These are phyloP conservation scores for Cryptococcus sp. DNA, from an alignment of 1,284 basidiomycete genomes.

Conservation along the genomic window DNA sequence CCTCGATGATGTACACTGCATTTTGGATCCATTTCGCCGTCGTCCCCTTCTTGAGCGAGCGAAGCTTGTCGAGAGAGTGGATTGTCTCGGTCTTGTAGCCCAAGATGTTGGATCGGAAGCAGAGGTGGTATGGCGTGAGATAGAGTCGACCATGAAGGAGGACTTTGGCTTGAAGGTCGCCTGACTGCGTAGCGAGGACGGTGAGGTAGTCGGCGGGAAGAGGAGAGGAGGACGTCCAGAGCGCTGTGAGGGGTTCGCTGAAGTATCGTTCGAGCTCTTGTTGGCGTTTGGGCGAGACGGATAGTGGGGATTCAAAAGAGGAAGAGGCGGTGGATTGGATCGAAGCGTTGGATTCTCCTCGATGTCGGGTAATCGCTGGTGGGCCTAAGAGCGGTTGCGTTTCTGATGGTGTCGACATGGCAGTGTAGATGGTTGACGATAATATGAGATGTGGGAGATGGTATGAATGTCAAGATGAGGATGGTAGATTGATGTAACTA, in stretches of 20 bases:
- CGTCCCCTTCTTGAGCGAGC: constrained; percentile 16
- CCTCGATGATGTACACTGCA: constrained; percentile 16
- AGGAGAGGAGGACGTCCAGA: not conserved
- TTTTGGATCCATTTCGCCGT: constrained; percentile 33
- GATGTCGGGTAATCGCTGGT: no score
- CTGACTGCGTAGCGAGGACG: constrained; percentile 22
- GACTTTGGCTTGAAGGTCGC: constrained; percentile 19
- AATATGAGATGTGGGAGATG: no score
- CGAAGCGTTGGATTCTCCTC: no score
- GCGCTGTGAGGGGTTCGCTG: not conserved
- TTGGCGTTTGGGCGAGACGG: constrained; percentile 1
- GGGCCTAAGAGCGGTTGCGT: no score
- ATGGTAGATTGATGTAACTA: no score
- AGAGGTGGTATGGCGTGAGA: constrained; percentile 21
- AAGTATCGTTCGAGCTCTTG: constrained; percentile 1
- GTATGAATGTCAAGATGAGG: no score
- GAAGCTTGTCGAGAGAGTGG: constrained; percentile 13
- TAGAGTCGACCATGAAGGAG: constrained; percentile 25
- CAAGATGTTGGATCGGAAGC: constrained; percentile 26
- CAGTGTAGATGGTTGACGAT: no score
- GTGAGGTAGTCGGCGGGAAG: not conserved
- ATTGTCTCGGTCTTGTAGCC: constrained; percentile 19
- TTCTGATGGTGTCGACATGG: no score
- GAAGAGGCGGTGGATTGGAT: no score
- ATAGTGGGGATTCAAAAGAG: no score